phyloP scores from a whole-genome alignment of 495 filamentous ascomycete genomes.

The Trichoderma asperelloides region DNA sequence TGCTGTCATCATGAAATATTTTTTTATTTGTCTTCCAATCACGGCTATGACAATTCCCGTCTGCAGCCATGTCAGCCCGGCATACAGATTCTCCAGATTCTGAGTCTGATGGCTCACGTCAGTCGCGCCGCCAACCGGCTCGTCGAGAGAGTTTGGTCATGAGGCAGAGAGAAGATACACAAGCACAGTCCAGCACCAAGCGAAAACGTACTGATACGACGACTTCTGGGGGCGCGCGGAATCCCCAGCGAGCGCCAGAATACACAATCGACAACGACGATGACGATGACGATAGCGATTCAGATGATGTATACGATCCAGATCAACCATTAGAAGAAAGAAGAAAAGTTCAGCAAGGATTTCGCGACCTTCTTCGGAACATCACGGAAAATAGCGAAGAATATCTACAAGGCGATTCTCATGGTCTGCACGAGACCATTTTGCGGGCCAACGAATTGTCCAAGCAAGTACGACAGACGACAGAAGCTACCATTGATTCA shows the following conservation, averaged over 20 bases:
- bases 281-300: conserved; percentile 31
- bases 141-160: neutral
- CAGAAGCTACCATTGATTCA: conserved; percentile 88
- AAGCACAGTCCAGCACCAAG: neutral
- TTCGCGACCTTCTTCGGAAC: conserved; percentile 57
- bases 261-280: neutral
- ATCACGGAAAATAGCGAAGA: conserved; percentile 66
- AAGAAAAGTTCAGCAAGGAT: conserved; percentile 54
- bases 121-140: neutral
- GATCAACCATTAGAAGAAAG: conserved; percentile 78
- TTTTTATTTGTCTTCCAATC: too few species aligned
- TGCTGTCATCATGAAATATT: neutral
- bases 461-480: conserved; percentile 71
- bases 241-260: neutral
- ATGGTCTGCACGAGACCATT: conserved; percentile 54
- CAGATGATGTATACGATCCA: conserved; percentile 58
- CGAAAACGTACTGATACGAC: conserved; percentile 5
- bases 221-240: neutral
- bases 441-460: conserved; percentile 55
- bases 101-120: neutral
- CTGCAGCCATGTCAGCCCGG: neutral
- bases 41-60: neutral
- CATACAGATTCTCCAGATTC: neutral
- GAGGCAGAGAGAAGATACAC: conserved; percentile 1
- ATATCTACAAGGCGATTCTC: conserved; percentile 50